Percentiles rank a stretch among this genome's conserved stretches.
These are phyloP conservation scores for Cenchrus americanus DNA, from an alignment of 176 grass and related monocot species.

Conservation along the genomic window DNA sequence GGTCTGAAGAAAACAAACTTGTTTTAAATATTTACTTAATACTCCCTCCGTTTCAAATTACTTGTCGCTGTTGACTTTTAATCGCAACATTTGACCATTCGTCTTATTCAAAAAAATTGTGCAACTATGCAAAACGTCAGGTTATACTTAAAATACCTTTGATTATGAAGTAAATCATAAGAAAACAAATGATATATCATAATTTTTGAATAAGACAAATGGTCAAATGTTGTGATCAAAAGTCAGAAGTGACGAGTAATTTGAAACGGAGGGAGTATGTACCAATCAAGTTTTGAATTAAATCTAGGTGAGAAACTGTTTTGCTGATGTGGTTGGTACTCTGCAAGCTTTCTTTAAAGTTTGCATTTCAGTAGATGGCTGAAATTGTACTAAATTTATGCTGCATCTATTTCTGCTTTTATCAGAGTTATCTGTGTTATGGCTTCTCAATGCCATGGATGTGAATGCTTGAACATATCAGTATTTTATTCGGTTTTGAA, in stretches of 20 bases:
- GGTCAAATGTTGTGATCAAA: too few species aligned
- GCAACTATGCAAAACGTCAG: too few species aligned
- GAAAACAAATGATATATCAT: too few species aligned
- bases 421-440: slow-evolving; percentile 14
- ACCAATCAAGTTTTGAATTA: slow-evolving; percentile 23
- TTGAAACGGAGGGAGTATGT: neutral
- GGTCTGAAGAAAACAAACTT: neutral
- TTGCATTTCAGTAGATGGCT: neutral
- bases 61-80: too few species aligned
- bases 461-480: slow-evolving; percentile 11
- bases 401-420: slow-evolving; percentile 25
- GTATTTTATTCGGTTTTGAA: slow-evolving; percentile 15
- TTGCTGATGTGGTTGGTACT: slow-evolving; percentile 8
- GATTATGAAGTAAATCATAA: too few species aligned
- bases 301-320: slow-evolving; percentile 28
- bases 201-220: too few species aligned
- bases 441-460: slow-evolving; percentile 11
- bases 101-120: too few species aligned
- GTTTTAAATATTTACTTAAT: slow-evolving; percentile 3
- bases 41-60: too few species aligned
- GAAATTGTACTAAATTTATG: slow-evolving; percentile 18
- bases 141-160: too few species aligned
- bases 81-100: too few species aligned
- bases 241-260: too few species aligned
- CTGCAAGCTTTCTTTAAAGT: slow-evolving; percentile 19